A percentile compares a stretch with the other conserved stretches of the same genome.
Evolutionary conservation across 208 protist species (phyloP).

Genomic region (Leishmania martiniquensis): DNA sequence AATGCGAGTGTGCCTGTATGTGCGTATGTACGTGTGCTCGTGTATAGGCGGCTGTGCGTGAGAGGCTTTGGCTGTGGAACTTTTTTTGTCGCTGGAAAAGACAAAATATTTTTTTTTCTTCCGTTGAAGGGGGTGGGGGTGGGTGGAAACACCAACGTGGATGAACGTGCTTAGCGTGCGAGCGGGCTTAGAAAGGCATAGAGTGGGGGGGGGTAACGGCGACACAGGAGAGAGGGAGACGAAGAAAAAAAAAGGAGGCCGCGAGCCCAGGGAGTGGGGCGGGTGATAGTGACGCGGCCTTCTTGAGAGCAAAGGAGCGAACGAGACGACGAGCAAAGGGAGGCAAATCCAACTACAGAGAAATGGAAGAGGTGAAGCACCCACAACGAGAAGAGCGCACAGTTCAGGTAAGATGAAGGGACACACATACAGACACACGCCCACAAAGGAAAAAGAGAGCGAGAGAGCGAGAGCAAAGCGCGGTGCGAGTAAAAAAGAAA

Average conservation of each 20-base stretch:
- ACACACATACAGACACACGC: neutral
- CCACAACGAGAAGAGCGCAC: neutral
- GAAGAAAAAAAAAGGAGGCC: too few relatives aligned
- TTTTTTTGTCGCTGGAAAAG: neutral
- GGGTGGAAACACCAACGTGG: neutral
- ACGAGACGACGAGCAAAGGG: neutral
- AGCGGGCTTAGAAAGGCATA: neutral
- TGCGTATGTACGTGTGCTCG: neutral
- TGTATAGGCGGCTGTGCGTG: neutral
- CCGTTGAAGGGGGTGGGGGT: neutral
- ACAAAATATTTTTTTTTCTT: too few relatives aligned
- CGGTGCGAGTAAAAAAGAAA: neutral
- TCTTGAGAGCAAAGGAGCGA: neutral
- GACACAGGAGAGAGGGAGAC: neutral
- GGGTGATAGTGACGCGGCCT: neutral
- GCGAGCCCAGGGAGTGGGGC: neutral
- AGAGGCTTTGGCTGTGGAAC: neutral
- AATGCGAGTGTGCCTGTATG: neutral
- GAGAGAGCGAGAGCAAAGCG: neutral
- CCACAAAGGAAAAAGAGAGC: neutral
- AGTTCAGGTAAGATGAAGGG: neutral
- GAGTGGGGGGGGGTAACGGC: neutral
- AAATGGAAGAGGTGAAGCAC: neutral
- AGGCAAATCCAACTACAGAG: neutral
- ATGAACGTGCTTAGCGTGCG: neutral